These are phyloP conservation scores for Liriodendron chinense DNA, from an alignment of 164 flowering plant genomes.

Conservation along the genomic window DNA sequence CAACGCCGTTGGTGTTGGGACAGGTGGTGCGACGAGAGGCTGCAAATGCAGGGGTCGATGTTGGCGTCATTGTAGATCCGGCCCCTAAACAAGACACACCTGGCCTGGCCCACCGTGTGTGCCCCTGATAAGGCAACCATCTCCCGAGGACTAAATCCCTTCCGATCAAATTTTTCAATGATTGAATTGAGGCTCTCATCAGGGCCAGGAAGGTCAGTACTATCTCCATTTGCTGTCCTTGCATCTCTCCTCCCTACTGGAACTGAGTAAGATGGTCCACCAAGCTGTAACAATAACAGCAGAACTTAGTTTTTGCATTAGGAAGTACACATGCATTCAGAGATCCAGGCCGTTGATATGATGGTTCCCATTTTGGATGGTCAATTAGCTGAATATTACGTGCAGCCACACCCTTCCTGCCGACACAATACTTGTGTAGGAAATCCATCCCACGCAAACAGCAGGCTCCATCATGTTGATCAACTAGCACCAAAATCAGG, in stretches of 20 bases:
- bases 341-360: too few relatives aligned
- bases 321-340: neutral
- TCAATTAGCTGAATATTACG: neutral
- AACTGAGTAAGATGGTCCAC: slow-evolving; percentile 40
- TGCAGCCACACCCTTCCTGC: too few relatives aligned
- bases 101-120: neutral
- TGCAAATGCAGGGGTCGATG: too few relatives aligned
- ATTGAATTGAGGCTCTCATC: neutral
- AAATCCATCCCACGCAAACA: too few relatives aligned
- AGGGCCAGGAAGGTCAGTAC: neutral
- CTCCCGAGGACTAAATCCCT: neutral
- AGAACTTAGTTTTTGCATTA: neutral
- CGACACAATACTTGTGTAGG: neutral
- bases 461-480: too few relatives aligned
- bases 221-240: slow-evolving; percentile 28
- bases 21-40: neutral
- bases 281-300: slow-evolving; percentile 20
- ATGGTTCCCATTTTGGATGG: neutral
- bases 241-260: slow-evolving; percentile 47
- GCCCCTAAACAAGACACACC: neutral
- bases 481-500: neutral
- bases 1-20: neutral
- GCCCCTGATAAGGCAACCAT: neutral
- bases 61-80: neutral
- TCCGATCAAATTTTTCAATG: neutral